phyloP scores from a whole-genome alignment of 2,329 filamentous ascomycete genomes.

The Ophiocordyceps camponoti-rufipedis region DNA sequence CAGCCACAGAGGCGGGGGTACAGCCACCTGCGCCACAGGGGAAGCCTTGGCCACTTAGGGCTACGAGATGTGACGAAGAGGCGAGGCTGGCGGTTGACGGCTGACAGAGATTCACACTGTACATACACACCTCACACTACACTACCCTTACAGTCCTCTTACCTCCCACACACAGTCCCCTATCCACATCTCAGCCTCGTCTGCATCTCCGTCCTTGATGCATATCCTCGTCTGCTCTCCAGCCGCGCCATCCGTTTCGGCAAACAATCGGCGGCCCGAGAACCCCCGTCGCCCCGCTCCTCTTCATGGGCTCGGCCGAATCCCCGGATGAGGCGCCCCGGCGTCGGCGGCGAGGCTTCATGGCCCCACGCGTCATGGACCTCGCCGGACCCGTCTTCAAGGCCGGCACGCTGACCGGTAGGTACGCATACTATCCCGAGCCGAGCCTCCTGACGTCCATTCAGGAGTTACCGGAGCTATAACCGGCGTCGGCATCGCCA shows the following conservation, averaged over 20 bases:
- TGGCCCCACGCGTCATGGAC: conserved; percentile 24
- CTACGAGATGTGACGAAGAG: too few relatives aligned
- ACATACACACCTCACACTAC: neutral
- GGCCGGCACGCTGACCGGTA: conserved; percentile 41
- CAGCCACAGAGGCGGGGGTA: neutral
- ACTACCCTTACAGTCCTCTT: neutral
- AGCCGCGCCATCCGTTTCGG: neutral
- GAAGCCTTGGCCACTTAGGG: too few relatives aligned
- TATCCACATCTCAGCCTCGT: neutral
- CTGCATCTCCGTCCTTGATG: neutral
- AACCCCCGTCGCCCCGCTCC: neutral
- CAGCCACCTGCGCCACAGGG: neutral
- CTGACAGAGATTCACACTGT: too few relatives aligned
- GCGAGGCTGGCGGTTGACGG: too few relatives aligned
- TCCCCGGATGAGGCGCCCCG: conserved; percentile 5
- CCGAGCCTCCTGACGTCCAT: conserved; percentile 6
- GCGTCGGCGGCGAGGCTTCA: conserved; percentile 14
- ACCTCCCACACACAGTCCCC: neutral
- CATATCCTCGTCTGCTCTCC: neutral
- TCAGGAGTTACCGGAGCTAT: conserved; percentile 42
- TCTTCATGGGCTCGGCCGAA: conserved; percentile 4
- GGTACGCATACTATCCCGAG: neutral
- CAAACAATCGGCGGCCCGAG: neutral
- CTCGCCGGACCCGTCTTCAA: conserved; percentile 34
- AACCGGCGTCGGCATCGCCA: conserved; percentile 50